Evolutionary conservation across 2,329 filamentous ascomycete species (phyloP).

Genomic region (Tolypocladium tundrense): DNA sequence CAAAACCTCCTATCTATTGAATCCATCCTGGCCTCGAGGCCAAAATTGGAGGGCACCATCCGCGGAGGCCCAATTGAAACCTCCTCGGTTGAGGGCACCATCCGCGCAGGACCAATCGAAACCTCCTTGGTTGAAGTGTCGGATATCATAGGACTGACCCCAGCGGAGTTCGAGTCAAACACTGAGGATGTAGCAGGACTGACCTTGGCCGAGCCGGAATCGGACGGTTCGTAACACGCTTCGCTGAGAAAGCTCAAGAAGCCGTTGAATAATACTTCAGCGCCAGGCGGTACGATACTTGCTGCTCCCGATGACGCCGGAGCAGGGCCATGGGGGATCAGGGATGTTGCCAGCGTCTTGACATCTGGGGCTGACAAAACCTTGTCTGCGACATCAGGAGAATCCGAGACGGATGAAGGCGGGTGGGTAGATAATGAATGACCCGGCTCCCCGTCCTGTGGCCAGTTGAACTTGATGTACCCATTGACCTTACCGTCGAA

Average conservation of each 20-base stretch:
- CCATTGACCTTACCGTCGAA: constrained; percentile 24
- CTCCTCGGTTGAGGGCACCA: constrained; percentile 3
- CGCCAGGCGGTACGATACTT: not conserved
- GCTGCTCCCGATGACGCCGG: not conserved
- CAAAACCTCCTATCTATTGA: constrained; percentile 21
- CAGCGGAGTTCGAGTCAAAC: not conserved
- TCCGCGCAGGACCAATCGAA: constrained; percentile 11
- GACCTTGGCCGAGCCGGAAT: not conserved
- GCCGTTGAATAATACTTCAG: not conserved
- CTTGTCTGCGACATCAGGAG: constrained; percentile 1
- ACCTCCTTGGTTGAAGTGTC: not conserved
- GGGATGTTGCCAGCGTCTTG: not conserved
- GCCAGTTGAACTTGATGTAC: constrained; percentile 28
- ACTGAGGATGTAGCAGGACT: not conserved
- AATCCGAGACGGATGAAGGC: not conserved
- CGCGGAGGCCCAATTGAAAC: constrained; percentile 10
- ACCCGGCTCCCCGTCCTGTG: constrained; percentile 5
- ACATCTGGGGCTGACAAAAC: not conserved
- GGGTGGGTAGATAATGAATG: not conserved
- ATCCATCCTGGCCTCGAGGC: constrained; percentile 22
- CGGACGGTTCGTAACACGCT: not conserved
- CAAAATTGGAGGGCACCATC: constrained; percentile 10
- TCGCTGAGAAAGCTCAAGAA: not conserved
- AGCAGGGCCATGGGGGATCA: not conserved
- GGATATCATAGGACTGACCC: not conserved